A percentile compares a stretch with the other conserved stretches of the same genome.
Evolutionary conservation across 2,329 filamentous ascomycete species (phyloP).

Genomic region (Colletotrichum brevisporum): DNA sequence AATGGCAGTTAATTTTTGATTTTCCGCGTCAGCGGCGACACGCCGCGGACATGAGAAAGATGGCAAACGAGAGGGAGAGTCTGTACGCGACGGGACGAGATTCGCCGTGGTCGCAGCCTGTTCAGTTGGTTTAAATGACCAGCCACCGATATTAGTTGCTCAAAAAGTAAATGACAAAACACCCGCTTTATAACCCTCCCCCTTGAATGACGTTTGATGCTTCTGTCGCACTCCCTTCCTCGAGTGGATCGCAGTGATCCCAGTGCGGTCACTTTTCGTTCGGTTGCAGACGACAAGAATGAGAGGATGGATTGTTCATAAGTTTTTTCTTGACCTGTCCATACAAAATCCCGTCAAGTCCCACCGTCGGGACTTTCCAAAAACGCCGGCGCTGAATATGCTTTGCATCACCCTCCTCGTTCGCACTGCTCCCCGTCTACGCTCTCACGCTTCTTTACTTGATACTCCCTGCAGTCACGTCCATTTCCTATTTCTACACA

Average conservation of each 20-base stretch:
- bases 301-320: background rate
- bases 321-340: background rate
- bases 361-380: background rate
- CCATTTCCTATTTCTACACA: constrained; percentile 11
- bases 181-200: too few relatives aligned
- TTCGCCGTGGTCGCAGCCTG: too few relatives aligned
- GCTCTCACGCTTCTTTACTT: background rate
- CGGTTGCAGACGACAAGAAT: background rate
- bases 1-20: constrained; percentile 19
- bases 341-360: background rate
- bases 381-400: constrained; percentile 35
- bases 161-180: too few relatives aligned
- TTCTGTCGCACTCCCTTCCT: too few relatives aligned
- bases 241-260: too few relatives aligned
- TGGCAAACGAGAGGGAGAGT: too few relatives aligned
- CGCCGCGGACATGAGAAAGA: background rate
- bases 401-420: constrained; percentile 17
- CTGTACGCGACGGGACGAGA: too few relatives aligned
- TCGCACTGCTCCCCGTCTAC: background rate
- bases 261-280: background rate
- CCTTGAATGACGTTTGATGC: too few relatives aligned
- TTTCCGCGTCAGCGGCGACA: background rate
- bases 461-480: background rate
- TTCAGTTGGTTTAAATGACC: too few relatives aligned
- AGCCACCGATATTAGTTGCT: too few relatives aligned